Base-by-base conservation (phyloP, 2,329 filamentous ascomycete species). In the Pseudogymnoascus sp. region DNA sequence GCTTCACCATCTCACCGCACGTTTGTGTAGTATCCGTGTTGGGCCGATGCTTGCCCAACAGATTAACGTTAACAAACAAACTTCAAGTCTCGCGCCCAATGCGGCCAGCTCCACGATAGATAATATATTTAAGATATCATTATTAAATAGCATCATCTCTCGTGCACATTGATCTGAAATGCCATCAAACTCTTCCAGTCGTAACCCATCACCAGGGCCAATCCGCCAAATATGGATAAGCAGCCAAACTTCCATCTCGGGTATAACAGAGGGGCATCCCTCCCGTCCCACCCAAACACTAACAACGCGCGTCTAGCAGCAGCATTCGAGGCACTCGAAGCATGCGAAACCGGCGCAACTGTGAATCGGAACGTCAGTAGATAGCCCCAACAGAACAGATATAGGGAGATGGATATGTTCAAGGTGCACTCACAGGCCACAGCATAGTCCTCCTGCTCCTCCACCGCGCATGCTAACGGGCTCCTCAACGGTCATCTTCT, bases 291-390 rank as follows among this genome's bases (percentile, higher is more conserved):
- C 33, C 44, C 44, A 2, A 15, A 12, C 44, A 17, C 12, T 6
- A 17, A 17, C 27, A 55, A 33, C 15, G 44, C 27, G 44, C 27
- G 33, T 17, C 31, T 66, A 67, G 51, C 66, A 68, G 64, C 66
- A 68, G 60, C 66, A 66, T 42, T 66, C 63, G 64, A 66, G 65
- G 59, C 66, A 68, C 48, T 68, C 66, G 44, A 68, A 68, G 67
- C 67, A 68, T 9, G 64, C 59, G 51, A 68, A 64, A 2, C 66
- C 67, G 31, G 66, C 66, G 48, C 67, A 68, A 5, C 66, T 68
- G 15, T 44, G 10, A 27, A 8, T 33, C 17, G 6, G 7, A 25
- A 25, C 15, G 25, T 63, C 48, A 65, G 55, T 29, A 38, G 13
- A 35, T 1, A 33, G 17, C 9, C 17, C 17, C 25, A 27, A 10